Base-by-base conservation (phyloP, 352 stramenopile species). In the Stramenopiles sp. region DNA sequence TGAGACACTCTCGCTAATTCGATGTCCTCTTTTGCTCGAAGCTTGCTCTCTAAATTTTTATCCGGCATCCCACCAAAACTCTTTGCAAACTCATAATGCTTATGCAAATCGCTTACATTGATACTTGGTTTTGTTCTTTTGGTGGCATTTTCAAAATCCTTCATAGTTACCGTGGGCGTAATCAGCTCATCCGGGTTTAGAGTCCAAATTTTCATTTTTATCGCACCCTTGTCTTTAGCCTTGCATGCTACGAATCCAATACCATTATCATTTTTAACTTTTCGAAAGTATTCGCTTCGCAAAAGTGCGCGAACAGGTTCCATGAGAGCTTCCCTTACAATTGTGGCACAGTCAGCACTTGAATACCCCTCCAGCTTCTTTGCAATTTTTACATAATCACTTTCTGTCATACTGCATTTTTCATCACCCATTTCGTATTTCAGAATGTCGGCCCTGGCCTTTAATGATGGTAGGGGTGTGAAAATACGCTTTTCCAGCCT, bases 401-500 rank as follows among this genome's bases (percentile, higher is more conserved):
- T 55, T 55, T 55, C 39, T 55, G 4, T 55, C 14, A 55, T 14
- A 55, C 14, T 55, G 14, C 39, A 55, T 55, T 55, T 55, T 14
- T 55, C 39, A 55, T 55, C 39, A 55, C 39, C 39, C 39, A 55
- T 55, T 55, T 4, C 4, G 4, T 4, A 55, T 55, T 55, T 55
- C 14, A 55, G 14, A 55, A 55, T 55, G 39, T 55, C 39, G 4
- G 39, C 39, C 4, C 39, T 4, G 4, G 39, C 39, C 14, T 14
- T 4, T 55, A 55, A 55, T 14, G 39, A 14, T 55, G 91, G 91
- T 39, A 95, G 83, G 0, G 90, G 88, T 76, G 95, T 92, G 81
- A 95, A 98, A 0, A 99, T 93, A 32, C 94, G 87, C 84, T 99
- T 99, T 39, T 97, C 96, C 32, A 99, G 87, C 32, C 95, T 88